Percentiles rank a stretch among this genome's conserved stretches.
phyloP scores from a whole-genome alignment of 2,329 filamentous ascomycete genomes.

The Penicillium sp. region DNA sequence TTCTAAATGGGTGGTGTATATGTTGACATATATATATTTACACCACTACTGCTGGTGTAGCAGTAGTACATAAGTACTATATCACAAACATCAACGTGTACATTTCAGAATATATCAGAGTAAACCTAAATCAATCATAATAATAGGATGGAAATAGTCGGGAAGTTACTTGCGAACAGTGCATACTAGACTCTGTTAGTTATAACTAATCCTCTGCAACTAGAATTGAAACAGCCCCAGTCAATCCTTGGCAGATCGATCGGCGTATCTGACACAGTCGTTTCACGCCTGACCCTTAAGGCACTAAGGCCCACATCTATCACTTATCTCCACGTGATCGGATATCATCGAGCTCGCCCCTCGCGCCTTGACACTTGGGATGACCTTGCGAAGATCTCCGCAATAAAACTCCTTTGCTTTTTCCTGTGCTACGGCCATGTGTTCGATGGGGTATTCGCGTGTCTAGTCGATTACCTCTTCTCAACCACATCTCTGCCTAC shows the following conservation, averaged over 20 bases:
- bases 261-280: constrained; percentile 1
- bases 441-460: background rate
- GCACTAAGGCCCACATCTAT: background rate
- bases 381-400: background rate
- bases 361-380: background rate
- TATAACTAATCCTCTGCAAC: background rate
- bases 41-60: too few species aligned
- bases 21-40: background rate
- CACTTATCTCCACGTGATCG: background rate
- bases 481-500: background rate
- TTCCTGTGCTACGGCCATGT: background rate
- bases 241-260: constrained; percentile 3
- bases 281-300: constrained; percentile 1
- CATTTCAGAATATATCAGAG: too few species aligned
- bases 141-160: too few species aligned
- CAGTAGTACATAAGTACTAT: too few species aligned
- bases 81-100: too few species aligned
- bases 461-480: background rate
- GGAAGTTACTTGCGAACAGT: too few species aligned
- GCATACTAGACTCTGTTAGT: too few species aligned
- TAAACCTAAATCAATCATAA: too few species aligned
- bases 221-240: background rate
- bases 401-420: background rate
- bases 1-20: background rate
- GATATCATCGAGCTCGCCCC: constrained; percentile 16